A percentile compares a stretch with the other conserved stretches of the same genome.
Conservation (phyloP, 2,329 filamentous ascomycete species). For the Pseudocercospora macadamiae region DNA sequence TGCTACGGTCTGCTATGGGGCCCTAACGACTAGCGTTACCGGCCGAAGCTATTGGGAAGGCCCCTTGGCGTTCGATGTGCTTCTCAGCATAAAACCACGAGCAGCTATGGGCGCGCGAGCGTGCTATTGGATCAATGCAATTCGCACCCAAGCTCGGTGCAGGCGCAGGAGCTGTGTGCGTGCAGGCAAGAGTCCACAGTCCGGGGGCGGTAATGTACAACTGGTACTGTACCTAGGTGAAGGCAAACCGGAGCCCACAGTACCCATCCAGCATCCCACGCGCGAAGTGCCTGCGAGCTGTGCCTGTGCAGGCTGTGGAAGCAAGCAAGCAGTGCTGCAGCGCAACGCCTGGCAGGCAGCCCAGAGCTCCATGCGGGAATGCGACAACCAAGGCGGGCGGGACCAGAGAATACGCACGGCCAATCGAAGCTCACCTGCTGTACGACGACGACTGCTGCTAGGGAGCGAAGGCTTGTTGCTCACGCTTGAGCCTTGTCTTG, state of each 20-base stretch:
- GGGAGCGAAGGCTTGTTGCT: conserved; percentile 3
- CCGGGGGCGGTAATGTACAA: background rate
- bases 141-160: background rate
- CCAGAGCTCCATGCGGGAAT: conserved; percentile 8
- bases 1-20: no score
- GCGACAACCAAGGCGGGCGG: conserved; percentile 9
- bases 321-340: no score
- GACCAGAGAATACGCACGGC: background rate
- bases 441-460: conserved; percentile 3
- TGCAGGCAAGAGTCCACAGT: background rate
- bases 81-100: background rate
- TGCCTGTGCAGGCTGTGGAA: no score
- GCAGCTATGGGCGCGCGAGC: background rate
- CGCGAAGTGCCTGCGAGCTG: no score
- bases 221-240: background rate
- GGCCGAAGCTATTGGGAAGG: background rate
- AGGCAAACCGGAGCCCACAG: background rate
- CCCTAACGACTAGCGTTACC: conserved; percentile 3
- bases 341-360: background rate
- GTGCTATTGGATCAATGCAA: background rate
- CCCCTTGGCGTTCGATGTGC: conserved; percentile 2
- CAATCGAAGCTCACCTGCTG: conserved; percentile 8
- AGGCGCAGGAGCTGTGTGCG: conserved; percentile 1
- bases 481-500: conserved; percentile 2
- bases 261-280: conserved; percentile 4